These are phyloP conservation scores for Tetrapisispora arboricola DNA, from an alignment of 805 yeast genomes.

Conservation along the genomic window DNA sequence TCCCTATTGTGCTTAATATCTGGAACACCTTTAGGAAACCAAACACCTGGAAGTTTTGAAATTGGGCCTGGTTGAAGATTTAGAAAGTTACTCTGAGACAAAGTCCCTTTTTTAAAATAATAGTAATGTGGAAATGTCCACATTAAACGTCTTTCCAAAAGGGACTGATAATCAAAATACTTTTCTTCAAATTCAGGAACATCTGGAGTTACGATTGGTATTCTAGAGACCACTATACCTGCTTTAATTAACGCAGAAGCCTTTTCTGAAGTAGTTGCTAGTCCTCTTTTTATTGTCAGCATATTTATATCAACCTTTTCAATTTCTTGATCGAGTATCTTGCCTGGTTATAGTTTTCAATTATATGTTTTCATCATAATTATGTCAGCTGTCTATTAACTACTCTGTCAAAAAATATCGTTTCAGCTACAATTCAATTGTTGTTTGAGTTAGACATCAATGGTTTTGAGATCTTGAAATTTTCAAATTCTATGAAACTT, in stretches of 20 bases:
- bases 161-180: constrained; percentile 75
- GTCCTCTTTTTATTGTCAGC: constrained; percentile 5
- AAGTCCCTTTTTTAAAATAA: constrained; percentile 81
- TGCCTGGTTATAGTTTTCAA: too few species aligned
- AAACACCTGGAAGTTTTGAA: constrained; percentile 60
- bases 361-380: too few species aligned
- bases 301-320: not conserved
- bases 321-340: too few species aligned
- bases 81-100: constrained; percentile 72
- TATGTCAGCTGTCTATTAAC: too few species aligned
- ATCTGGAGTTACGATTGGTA: constrained; percentile 77
- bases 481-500: too few species aligned
- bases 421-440: not conserved
- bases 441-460: not conserved
- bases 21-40: constrained; percentile 76
- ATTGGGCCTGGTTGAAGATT: constrained; percentile 70
- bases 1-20: constrained; percentile 85
- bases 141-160: constrained; percentile 81
- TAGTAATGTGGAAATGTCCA: constrained; percentile 96
- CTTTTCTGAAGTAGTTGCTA: constrained; percentile 14
- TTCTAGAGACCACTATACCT: constrained; percentile 62
- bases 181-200: constrained; percentile 58
- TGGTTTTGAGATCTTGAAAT: not conserved
- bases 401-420: too few species aligned
- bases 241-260: constrained; percentile 28